Evolutionary conservation across 257 asterid genomes (phyloP).

Genomic region (Scutellaria minor): DNA sequence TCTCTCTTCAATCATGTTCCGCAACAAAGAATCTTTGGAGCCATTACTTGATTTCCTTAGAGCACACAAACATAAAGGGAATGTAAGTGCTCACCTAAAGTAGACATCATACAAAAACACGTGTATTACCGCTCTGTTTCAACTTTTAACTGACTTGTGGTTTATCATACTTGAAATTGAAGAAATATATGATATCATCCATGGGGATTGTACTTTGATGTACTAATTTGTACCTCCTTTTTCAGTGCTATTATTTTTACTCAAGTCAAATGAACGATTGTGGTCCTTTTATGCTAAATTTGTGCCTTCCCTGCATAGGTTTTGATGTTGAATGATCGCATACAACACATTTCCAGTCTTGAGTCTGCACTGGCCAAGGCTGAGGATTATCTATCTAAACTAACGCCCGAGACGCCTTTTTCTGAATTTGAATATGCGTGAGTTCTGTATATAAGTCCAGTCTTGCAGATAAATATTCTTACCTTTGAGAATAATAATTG

Average conservation of each 20-base stretch:
- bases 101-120: not conserved
- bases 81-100: conserved; percentile 54
- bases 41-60: conserved; percentile 93
- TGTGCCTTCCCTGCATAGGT: conserved; percentile 41
- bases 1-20: conserved; percentile 92
- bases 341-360: conserved; percentile 74
- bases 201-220: conserved; percentile 5
- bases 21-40: conserved; percentile 84
- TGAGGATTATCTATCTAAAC: conserved; percentile 72
- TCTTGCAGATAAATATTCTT: not conserved
- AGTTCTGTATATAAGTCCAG: conserved; percentile 31
- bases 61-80: conserved; percentile 81
- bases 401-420: conserved; percentile 67
- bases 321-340: conserved; percentile 90
- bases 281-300: not conserved
- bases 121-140: not conserved
- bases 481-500: not conserved
- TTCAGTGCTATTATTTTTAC: not conserved
- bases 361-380: conserved; percentile 79
- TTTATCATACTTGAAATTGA: not conserved
- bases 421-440: conserved; percentile 83
- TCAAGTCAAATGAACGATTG: not conserved
- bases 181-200: not conserved
- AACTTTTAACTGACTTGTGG: conserved; percentile 14
- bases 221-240: not conserved